Evolutionary conservation across 345 rosid species (phyloP).

Genomic region (Hibiscus mutabilis): DNA sequence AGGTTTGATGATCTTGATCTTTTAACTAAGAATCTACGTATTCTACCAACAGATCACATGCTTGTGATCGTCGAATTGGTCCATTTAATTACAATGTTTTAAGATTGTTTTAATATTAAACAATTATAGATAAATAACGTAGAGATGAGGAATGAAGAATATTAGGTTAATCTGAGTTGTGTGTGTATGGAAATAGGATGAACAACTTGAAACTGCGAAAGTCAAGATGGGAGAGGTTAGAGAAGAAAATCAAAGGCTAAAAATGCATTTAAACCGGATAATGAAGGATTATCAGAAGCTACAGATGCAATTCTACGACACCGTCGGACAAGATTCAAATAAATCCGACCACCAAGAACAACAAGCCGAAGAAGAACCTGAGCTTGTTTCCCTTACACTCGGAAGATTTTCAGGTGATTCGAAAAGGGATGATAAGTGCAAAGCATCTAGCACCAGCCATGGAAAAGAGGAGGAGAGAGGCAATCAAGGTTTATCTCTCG

Average conservation of each 20-base stretch:
- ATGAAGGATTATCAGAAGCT: slow-evolving; percentile 62
- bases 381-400: slow-evolving; percentile 66
- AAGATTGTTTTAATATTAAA: too few species aligned
- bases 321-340: slow-evolving; percentile 32
- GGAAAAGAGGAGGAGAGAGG: slow-evolving; percentile 21
- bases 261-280: slow-evolving; percentile 37
- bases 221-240: slow-evolving; percentile 64
- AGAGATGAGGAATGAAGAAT: too few species aligned
- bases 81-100: too few species aligned
- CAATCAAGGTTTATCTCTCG: slow-evolving; percentile 32
- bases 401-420: slow-evolving; percentile 46
- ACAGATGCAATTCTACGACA: slow-evolving; percentile 42
- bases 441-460: not conserved
- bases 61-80: too few species aligned
- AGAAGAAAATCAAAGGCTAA: slow-evolving; percentile 74
- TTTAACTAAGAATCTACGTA: too few species aligned
- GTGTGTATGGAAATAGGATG: slow-evolving; percentile 17
- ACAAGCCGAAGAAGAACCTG: slow-evolving; percentile 30
- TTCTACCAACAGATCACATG: too few species aligned
- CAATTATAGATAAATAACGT: too few species aligned
- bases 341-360: slow-evolving; percentile 1
- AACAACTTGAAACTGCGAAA: slow-evolving; percentile 51
- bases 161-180: too few species aligned
- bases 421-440: slow-evolving; percentile 27
- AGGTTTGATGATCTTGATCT: too few species aligned